These are phyloP conservation scores for Beauveria australis DNA, from an alignment of 2,329 filamentous ascomycete species.

Conservation along the genomic window DNA sequence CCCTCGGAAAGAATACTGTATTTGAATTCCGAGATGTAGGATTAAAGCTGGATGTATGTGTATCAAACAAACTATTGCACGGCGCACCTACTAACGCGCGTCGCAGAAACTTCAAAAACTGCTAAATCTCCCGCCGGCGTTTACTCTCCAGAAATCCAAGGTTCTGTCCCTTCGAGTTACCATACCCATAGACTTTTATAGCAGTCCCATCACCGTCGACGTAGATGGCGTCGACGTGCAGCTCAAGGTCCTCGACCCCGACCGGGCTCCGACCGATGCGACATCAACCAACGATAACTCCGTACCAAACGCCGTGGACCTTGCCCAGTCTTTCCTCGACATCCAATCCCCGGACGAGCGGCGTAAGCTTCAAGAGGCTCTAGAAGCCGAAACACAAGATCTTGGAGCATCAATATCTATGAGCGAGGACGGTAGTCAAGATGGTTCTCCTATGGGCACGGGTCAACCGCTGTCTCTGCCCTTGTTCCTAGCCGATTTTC, in stretches of 20 bases:
- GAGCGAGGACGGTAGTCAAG: conserved; percentile 55
- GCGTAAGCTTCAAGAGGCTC: conserved; percentile 58
- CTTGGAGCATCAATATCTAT: conserved; percentile 51
- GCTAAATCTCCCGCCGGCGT: conserved; percentile 63
- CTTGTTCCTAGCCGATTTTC: conserved; percentile 59
- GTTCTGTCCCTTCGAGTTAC: conserved; percentile 71
- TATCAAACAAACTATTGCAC: not conserved
- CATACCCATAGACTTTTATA: conserved; percentile 81
- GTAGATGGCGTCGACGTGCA: conserved; percentile 72
- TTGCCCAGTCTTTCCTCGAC: conserved; percentile 72
- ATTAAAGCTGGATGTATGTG: conserved; percentile 63
- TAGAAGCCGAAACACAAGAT: conserved; percentile 55
- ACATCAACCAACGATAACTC: conserved; percentile 22
- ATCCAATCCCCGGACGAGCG: conserved; percentile 60
- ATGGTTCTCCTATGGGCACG: conserved; percentile 56
- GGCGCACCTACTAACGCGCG: conserved; percentile 14
- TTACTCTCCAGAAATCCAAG: conserved; percentile 65
- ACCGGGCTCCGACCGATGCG: conserved; percentile 36
- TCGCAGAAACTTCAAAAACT: conserved; percentile 68
- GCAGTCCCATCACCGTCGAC: conserved; percentile 73
- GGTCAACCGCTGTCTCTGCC: conserved; percentile 63
- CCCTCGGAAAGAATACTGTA: conserved; percentile 70
- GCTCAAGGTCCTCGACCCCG: conserved; percentile 40
- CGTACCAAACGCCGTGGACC: conserved; percentile 62
- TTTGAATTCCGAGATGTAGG: conserved; percentile 84